Percentiles rank a stretch among this genome's conserved stretches.
phyloP scores from a whole-genome alignment of 148 eudicot species.

The Simmondsia chinensis region DNA sequence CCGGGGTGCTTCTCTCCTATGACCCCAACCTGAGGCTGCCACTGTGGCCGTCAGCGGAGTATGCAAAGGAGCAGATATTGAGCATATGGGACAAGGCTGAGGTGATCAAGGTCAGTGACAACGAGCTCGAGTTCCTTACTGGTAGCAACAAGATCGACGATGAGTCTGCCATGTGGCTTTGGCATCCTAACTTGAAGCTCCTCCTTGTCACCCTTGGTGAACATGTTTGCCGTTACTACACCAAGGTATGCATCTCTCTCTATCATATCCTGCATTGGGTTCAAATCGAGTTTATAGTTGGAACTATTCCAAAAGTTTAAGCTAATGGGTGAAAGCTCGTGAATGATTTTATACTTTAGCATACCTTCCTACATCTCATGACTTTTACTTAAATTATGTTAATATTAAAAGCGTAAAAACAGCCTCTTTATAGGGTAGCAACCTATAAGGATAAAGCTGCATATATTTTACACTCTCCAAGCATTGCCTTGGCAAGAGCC shows the following conservation, averaged over 20 bases:
- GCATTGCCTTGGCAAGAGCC: too few species aligned
- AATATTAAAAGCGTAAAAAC: too few species aligned
- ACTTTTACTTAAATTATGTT: too few species aligned
- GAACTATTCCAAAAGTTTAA: too few species aligned
- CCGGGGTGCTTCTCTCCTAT: constrained; percentile 47
- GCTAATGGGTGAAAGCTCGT: too few species aligned
- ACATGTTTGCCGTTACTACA: constrained; percentile 46
- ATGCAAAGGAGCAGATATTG: constrained; percentile 35
- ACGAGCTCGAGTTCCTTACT: constrained; percentile 41
- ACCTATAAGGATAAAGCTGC: too few species aligned
- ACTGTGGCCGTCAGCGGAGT: constrained; percentile 52
- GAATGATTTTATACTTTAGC: too few species aligned
- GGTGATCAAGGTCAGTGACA: constrained; percentile 59
- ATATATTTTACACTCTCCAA: too few species aligned
- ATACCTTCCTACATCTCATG: too few species aligned
- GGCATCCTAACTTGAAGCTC: constrained; percentile 39
- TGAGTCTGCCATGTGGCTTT: constrained; percentile 23
- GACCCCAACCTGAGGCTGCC: constrained; percentile 59
- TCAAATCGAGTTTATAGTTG: too few species aligned
- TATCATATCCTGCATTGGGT: too few species aligned
- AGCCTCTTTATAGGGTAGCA: too few species aligned
- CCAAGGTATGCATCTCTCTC: constrained; percentile 20
- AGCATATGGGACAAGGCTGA: constrained; percentile 56
- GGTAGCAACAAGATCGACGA: constrained; percentile 21
- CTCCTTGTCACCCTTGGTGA: constrained; percentile 48